These are phyloP conservation scores for Limtongozyma cylindracea DNA, from an alignment of 805 yeast species.

Conservation along the genomic window DNA sequence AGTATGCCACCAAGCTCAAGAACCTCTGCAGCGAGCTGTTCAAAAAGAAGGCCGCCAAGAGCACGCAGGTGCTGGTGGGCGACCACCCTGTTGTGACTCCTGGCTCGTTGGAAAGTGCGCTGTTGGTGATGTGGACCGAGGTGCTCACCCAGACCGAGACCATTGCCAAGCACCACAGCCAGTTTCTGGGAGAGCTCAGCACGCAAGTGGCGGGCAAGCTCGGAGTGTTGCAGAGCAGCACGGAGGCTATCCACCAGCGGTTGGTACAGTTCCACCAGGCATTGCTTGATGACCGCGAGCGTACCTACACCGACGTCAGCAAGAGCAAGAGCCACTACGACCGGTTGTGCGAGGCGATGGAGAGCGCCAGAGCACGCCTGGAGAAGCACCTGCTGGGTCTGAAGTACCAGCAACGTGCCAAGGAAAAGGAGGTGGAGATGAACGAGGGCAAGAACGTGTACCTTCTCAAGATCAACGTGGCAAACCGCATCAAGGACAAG, in stretches of 20 bases:
- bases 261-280: slow-evolving; percentile 37
- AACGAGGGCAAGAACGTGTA: slow-evolving; percentile 69
- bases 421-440: slow-evolving; percentile 57
- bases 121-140: slow-evolving; percentile 78
- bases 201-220: slow-evolving; percentile 37
- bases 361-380: slow-evolving; percentile 47
- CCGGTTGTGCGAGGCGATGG: slow-evolving; percentile 56
- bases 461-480: slow-evolving; percentile 54
- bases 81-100: slow-evolving; percentile 82
- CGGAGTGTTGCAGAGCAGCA: slow-evolving; percentile 21
- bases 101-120: slow-evolving; percentile 78
- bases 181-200: slow-evolving; percentile 11
- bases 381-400: slow-evolving; percentile 27
- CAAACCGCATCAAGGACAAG: slow-evolving; percentile 82
- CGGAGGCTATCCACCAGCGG: slow-evolving; percentile 24
- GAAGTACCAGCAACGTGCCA: slow-evolving; percentile 23
- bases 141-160: slow-evolving; percentile 64
- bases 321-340: slow-evolving; percentile 63
- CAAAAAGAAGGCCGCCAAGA: slow-evolving; percentile 45
- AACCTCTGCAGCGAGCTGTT: slow-evolving; percentile 43
- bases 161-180: slow-evolving; percentile 35
- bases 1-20: slow-evolving; percentile 46
- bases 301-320: slow-evolving; percentile 25
- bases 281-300: slow-evolving; percentile 19
- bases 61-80: slow-evolving; percentile 63